Conservation (phyloP, 2,329 filamentous ascomycete genomes). For the Cladophialophora psammophila region DNA sequence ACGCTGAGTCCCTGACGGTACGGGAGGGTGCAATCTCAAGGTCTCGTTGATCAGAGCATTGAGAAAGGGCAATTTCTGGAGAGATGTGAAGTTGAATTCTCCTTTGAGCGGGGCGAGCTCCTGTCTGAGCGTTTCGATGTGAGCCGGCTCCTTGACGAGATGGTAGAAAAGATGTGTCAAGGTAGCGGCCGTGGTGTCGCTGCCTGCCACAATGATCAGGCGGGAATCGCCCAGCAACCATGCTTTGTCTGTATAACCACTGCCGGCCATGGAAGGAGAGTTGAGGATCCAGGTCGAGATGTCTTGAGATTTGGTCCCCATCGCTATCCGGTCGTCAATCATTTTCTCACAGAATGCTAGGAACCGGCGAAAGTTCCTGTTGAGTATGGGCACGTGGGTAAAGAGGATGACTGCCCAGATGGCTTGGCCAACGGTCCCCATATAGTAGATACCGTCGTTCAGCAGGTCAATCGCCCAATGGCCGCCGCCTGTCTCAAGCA, state of each 20-base stretch:
- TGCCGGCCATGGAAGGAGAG: no score
- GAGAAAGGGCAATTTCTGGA: constrained; percentile 41
- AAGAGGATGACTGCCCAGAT: no score
- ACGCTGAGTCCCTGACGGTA: constrained; percentile 47
- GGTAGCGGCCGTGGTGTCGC: constrained; percentile 52
- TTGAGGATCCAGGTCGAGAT: no score
- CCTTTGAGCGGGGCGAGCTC: background rate
- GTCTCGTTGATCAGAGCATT: constrained; percentile 52
- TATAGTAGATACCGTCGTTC: constrained; percentile 11
- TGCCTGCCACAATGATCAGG: constrained; percentile 24
- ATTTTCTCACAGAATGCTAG: no score
- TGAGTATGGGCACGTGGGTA: no score
- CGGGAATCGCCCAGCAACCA: no score
- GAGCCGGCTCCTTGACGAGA: constrained; percentile 40
- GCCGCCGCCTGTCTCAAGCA: constrained; percentile 18
- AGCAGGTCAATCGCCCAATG: constrained; percentile 18
- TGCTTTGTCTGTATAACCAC: no score
- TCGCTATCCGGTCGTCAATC: no score
- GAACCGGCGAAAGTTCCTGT: no score
- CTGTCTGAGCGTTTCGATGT: constrained; percentile 3
- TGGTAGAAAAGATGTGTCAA: constrained; percentile 53
- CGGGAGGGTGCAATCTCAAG: constrained; percentile 50
- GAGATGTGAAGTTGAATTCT: constrained; percentile 13
- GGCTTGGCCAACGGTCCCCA: no score
- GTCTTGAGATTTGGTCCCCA: no score